phyloP scores from a whole-genome alignment of 2,329 filamentous ascomycete species.

The Lasiodiplodia hormozganensis region DNA sequence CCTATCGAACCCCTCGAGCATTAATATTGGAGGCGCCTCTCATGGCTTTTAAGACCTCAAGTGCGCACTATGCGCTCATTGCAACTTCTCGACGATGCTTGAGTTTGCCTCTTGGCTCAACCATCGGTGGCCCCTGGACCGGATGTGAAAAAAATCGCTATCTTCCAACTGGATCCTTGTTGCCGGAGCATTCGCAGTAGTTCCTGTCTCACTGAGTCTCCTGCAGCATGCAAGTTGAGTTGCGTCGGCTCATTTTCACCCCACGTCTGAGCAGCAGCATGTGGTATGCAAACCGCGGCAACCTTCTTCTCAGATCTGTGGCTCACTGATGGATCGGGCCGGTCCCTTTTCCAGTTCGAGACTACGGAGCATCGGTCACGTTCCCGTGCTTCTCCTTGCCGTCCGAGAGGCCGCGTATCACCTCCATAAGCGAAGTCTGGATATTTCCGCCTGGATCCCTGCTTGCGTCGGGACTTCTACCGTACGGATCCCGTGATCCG shows the following conservation, averaged over 20 bases:
- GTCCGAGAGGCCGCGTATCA: not conserved
- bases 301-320: slow-evolving; percentile 6
- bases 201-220: slow-evolving; percentile 4
- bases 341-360: slow-evolving; percentile 21
- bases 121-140: not conserved
- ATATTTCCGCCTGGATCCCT: not conserved
- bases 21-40: slow-evolving; percentile 11
- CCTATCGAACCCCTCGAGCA: slow-evolving; percentile 1
- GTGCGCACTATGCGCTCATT: not conserved
- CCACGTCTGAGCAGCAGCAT: not conserved
- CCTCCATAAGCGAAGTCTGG: not conserved
- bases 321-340: slow-evolving; percentile 23
- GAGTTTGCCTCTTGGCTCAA: not conserved
- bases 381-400: not conserved
- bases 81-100: not conserved
- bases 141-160: too few relatives aligned
- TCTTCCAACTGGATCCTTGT: not conserved
- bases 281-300: slow-evolving; percentile 1
- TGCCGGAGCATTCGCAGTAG: not conserved
- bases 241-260: slow-evolving; percentile 8
- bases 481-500: not conserved
- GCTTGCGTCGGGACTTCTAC: not conserved
- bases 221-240: slow-evolving; percentile 20
- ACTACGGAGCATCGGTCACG: slow-evolving; percentile 10
- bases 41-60: not conserved